A percentile compares a stretch with the other conserved stretches of the same genome.
Evolutionary conservation across 495 filamentous ascomycete species (phyloP).

Genomic region (Xeromyces bisporus): DNA sequence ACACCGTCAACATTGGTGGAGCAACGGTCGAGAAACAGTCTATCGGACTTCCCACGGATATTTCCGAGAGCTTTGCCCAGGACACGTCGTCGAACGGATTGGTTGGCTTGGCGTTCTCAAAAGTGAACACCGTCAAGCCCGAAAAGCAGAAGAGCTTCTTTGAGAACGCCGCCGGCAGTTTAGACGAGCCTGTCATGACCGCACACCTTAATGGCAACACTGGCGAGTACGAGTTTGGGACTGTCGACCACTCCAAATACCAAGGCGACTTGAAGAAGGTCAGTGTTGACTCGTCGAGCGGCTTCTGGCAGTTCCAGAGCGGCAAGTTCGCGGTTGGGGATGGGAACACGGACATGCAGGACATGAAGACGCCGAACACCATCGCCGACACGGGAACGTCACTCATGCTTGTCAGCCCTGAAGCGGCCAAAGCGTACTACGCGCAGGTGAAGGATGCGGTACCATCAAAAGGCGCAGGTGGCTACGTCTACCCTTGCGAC

Average conservation of each 20-base stretch:
- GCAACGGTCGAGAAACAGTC: slow-evolving; percentile 48
- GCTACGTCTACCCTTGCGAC: slow-evolving; percentile 51
- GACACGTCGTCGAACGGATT: slow-evolving; percentile 53
- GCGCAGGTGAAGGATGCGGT: slow-evolving; percentile 37
- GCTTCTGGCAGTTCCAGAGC: slow-evolving; percentile 64
- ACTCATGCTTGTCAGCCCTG: slow-evolving; percentile 49
- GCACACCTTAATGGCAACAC: slow-evolving; percentile 44
- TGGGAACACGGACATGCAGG: slow-evolving; percentile 9
- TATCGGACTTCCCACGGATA: slow-evolving; percentile 49
- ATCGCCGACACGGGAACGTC: slow-evolving; percentile 64
- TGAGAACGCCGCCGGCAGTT: slow-evolving; percentile 46
- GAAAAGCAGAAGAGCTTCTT: slow-evolving; percentile 63
- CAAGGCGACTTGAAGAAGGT: slow-evolving; percentile 45
- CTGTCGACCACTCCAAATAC: slow-evolving; percentile 50
- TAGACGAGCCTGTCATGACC: slow-evolving; percentile 56
- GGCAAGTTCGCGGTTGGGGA: slow-evolving; percentile 38
- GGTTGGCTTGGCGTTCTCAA: slow-evolving; percentile 59
- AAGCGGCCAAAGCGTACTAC: slow-evolving; percentile 47
- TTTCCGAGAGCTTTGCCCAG: slow-evolving; percentile 46
- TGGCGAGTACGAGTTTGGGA: slow-evolving; percentile 66
- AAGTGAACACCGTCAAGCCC: slow-evolving; percentile 55
- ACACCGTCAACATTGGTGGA: slow-evolving; percentile 59
- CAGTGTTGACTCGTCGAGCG: slow-evolving; percentile 40
- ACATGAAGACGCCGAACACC: slow-evolving; percentile 19
- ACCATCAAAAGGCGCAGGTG: slow-evolving; percentile 31